Evolutionary conservation across 345 rosid species (phyloP).

Genomic region (Gossypioides kirkii): DNA sequence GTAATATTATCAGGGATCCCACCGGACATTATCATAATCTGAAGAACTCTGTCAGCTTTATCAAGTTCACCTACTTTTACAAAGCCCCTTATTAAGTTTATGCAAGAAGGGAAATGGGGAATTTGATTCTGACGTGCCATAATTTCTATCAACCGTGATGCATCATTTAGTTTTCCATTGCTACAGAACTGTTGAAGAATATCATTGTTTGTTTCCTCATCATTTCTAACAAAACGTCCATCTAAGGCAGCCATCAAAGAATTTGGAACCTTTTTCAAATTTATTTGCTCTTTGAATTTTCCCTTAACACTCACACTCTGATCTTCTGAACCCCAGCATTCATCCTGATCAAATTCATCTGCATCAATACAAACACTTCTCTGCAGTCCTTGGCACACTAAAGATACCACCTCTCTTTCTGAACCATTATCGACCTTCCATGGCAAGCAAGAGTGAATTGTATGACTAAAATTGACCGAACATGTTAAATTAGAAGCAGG

Average conservation of each 20-base stretch:
- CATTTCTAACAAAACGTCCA: constrained; percentile 51
- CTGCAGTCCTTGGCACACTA: constrained; percentile 30
- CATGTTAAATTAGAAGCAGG: constrained; percentile 10
- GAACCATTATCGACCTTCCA: constrained; percentile 24
- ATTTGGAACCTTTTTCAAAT: constrained; percentile 20
- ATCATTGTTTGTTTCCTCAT: constrained; percentile 56
- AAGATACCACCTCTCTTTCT: constrained; percentile 22
- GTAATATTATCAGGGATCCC: constrained; percentile 75
- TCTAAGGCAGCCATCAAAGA: constrained; percentile 25
- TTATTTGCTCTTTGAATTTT: constrained; percentile 28
- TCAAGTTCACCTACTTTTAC: constrained; percentile 44
- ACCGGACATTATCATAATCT: constrained; percentile 78
- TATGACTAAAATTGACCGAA: constrained; percentile 14
- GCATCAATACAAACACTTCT: constrained; percentile 35
- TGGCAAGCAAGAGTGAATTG: constrained; percentile 18
- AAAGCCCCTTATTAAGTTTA: constrained; percentile 66
- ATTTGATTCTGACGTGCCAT: constrained; percentile 77
- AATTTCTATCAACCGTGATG: constrained; percentile 56
- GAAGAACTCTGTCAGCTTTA: constrained; percentile 52
- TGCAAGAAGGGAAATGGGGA: constrained; percentile 68
- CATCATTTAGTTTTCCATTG: constrained; percentile 48
- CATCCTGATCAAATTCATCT: constrained; percentile 38
- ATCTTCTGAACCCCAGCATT: constrained; percentile 30
- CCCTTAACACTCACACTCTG: constrained; percentile 14
- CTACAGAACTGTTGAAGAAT: constrained; percentile 56